Percentiles rank a stretch among this genome's conserved stretches.
phyloP scores from a whole-genome alignment of 495 filamentous ascomycete species.

The Penicillium soppii region DNA sequence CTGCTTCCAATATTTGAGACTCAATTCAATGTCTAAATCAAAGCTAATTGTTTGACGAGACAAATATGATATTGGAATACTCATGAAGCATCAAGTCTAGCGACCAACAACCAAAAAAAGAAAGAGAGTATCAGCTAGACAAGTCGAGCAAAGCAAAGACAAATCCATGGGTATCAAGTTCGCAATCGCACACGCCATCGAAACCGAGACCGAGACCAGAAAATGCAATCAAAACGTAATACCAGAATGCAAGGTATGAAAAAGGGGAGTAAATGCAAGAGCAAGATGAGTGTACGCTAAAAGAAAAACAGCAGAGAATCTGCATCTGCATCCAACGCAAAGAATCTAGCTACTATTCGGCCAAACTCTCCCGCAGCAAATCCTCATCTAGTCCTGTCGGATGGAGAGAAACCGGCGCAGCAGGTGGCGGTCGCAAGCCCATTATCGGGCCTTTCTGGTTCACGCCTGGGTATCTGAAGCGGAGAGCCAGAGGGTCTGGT shows the following conservation, averaged over 20 bases:
- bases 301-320: slow-evolving; percentile 1
- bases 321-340: neutral
- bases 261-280: slow-evolving; percentile 7
- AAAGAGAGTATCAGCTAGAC: slow-evolving; percentile 3
- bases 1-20: no score
- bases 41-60: neutral
- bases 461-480: slow-evolving; percentile 44
- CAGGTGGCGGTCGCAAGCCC: slow-evolving; percentile 35
- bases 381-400: slow-evolving; percentile 36
- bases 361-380: slow-evolving; percentile 42
- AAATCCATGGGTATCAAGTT: slow-evolving; percentile 10
- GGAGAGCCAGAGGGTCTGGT: slow-evolving; percentile 7
- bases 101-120: neutral
- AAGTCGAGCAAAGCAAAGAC: slow-evolving; percentile 5
- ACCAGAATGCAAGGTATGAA: slow-evolving; percentile 2
- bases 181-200: slow-evolving; percentile 4
- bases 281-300: slow-evolving; percentile 9
- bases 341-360: slow-evolving; percentile 19
- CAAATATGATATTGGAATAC: neutral
- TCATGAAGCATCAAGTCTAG: neutral
- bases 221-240: slow-evolving; percentile 3
- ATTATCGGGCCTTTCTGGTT: slow-evolving; percentile 50
- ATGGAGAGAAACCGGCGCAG: slow-evolving; percentile 32
- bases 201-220: neutral
- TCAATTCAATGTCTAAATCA: neutral